These are phyloP conservation scores for Xylaria multiplex DNA, from an alignment of 2,329 filamentous ascomycete species.

Conservation along the genomic window DNA sequence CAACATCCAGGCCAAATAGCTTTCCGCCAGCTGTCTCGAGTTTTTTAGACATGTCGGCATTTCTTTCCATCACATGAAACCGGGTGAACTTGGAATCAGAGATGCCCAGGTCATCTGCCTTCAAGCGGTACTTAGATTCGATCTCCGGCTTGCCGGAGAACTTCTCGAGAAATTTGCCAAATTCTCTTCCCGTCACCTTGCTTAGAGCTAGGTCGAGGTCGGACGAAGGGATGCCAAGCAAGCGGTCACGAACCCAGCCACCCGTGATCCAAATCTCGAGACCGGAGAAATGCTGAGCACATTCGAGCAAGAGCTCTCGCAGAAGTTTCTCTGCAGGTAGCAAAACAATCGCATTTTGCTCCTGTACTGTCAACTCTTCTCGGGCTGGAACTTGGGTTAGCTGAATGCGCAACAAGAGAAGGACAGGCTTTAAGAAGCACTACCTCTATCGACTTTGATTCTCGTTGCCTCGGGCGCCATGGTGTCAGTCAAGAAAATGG, in stretches of 20 bases:
- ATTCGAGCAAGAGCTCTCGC: conserved; percentile 23
- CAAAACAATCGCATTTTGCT: conserved; percentile 14
- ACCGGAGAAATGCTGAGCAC: conserved; percentile 14
- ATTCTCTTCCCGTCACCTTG: conserved; percentile 23
- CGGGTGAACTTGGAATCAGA: conserved; percentile 22
- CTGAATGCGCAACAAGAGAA: conserved; percentile 1
- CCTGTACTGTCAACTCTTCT: background rate
- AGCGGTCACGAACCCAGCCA: conserved; percentile 27
- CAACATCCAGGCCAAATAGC: conserved; percentile 25
- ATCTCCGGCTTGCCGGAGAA: conserved; percentile 20
- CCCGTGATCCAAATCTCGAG: conserved; percentile 26
- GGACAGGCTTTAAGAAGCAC: conserved; percentile 1
- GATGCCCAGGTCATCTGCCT: conserved; percentile 15
- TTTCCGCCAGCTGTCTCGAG: conserved; percentile 25
- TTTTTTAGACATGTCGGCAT: conserved; percentile 22
- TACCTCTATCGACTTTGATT: conserved; percentile 6
- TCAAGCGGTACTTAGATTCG: conserved; percentile 17
- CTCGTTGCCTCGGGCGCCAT: conserved; percentile 11
- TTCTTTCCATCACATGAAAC: conserved; percentile 23
- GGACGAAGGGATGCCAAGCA: conserved; percentile 23
- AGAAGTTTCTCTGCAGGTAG: conserved; percentile 21
- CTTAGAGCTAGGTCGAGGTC: conserved; percentile 25
- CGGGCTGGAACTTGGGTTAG: conserved; percentile 3
- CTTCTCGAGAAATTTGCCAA: conserved; percentile 20
- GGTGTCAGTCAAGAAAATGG: background rate